Evolutionary conservation across 2,329 filamentous ascomycete species (phyloP).

Genomic region (Fusarium vanettenii): DNA sequence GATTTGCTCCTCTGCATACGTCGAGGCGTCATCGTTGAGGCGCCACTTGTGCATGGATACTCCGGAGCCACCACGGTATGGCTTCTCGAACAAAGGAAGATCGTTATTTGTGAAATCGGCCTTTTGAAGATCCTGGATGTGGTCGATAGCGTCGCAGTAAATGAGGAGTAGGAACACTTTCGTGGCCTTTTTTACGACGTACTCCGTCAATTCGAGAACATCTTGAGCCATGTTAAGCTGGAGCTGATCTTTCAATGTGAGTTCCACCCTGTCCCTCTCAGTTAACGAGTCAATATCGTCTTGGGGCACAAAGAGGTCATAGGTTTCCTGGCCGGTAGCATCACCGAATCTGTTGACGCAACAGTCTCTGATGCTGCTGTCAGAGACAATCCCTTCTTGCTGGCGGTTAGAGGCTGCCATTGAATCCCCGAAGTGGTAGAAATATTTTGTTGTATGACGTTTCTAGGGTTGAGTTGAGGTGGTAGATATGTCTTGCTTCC

Average conservation of each 20-base stretch:
- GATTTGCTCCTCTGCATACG: not conserved
- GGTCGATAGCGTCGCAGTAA: not conserved
- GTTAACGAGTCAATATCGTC: not conserved
- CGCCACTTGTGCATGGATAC: not conserved
- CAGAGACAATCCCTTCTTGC: not conserved
- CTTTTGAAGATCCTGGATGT: not conserved
- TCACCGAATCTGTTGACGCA: not conserved
- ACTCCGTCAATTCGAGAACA: not conserved
- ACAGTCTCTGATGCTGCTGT: not conserved
- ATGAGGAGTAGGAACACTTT: not conserved
- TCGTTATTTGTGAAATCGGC: not conserved
- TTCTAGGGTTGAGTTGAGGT: no score
- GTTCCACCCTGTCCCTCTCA: not conserved
- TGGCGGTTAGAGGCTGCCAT: not conserved
- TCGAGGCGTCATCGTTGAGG: not conserved
- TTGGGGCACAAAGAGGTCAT: not conserved
- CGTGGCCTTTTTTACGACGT: not conserved
- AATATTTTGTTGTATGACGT: no score
- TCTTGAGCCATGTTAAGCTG: not conserved
- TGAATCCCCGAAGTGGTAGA: not conserved
- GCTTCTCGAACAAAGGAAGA: not conserved
- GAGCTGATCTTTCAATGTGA: not conserved
- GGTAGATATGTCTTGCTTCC: no score
- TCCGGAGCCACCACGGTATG: not conserved
- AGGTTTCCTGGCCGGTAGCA: not conserved